Conservation (phyloP, 78 protist genomes). For the Protostelium mycophagum region DNA sequence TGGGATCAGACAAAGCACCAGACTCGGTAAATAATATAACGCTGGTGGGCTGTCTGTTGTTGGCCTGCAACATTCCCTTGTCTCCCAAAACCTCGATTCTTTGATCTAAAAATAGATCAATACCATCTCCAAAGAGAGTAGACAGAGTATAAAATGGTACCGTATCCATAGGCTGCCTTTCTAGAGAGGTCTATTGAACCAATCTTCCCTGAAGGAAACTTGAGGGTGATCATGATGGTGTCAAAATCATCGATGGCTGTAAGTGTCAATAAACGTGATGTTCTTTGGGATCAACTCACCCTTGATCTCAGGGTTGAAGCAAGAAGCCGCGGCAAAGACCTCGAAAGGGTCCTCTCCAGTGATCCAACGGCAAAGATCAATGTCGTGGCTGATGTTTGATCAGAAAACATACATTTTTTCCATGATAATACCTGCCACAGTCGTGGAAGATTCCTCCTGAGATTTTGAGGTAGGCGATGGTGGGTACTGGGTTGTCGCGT, state of each 20-base stretch:
- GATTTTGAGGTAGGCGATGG: conserved; percentile 8
- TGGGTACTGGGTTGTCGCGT: conserved; percentile 9
- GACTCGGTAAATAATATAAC: neutral
- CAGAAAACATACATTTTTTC: neutral
- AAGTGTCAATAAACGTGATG: neutral
- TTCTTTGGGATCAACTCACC: neutral
- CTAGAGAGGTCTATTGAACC: conserved; percentile 10
- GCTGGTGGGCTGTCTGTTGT: neutral
- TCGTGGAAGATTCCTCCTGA: conserved; percentile 7
- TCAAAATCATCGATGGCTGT: conserved; percentile 10
- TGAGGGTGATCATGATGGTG: conserved; percentile 11
- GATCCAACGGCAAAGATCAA: conserved; percentile 8
- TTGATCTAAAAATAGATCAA: conserved; percentile 1
- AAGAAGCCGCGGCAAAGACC: conserved; percentile 3
- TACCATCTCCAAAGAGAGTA: neutral
- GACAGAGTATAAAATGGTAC: neutral
- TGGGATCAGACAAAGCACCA: neutral
- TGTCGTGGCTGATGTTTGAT: neutral
- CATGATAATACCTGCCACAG: neutral
- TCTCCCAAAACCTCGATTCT: conserved; percentile 8
- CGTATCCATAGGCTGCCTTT: conserved; percentile 24
- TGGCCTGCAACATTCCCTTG: conserved; percentile 7
- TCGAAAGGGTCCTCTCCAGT: conserved; percentile 8
- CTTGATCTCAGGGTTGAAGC: neutral
- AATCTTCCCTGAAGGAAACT: neutral